Evolutionary conservation across 257 asterid genomes (phyloP), one percentile per base, ranked within the genome.

Genomic region (Mentha longifolia): DNA sequence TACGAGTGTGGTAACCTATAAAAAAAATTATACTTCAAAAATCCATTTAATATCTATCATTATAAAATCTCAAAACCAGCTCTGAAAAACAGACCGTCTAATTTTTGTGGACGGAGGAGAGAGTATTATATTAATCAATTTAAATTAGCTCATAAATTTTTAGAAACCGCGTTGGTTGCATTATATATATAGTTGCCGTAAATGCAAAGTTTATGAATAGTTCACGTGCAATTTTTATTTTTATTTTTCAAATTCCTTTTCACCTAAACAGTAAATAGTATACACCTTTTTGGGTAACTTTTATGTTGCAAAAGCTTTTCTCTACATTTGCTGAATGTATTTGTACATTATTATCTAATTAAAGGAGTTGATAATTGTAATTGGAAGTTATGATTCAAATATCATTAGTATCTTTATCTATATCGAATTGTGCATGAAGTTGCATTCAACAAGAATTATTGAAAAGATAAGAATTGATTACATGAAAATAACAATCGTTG

Each of bases 81-180:
- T n/a, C n/a, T n/a, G n/a, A n/a, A n/a, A n/a, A n/a, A n/a, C n/a
- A n/a, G n/a, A n/a, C n/a, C n/a, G n/a, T n/a, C n/a, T n/a, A n/a
- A n/a, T n/a, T 22, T 22, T 22, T 22, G 2, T 22, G 25, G 25
- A 22, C 25, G 25, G 25, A 22, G 25, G 25, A 22, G 25, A 22
- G 2, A 22, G 25, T 22, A 10, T 41, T 11, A 41, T 68, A 52
- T 69, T 54, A 54, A 25, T 78, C 33, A 69, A 78, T 58, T 59
- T 28, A 39, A 57, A 46, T 69, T 1, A 74, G 7, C 35, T 7
- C 74, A 51, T n/a, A n/a, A n/a, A 78, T 79, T 58, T 74, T 65
- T 70, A n/a, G 50, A 42, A 61, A 46, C 25, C 50, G 61, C 7
- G 63, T 64, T 25, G 73, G 67, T 59, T 15, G 12, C 60, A 9